Evolutionary conservation across 495 filamentous ascomycete genomes (phyloP), one percentile per base, ranked within the genome.

Genomic region (Penicillium riverlandense): DNA sequence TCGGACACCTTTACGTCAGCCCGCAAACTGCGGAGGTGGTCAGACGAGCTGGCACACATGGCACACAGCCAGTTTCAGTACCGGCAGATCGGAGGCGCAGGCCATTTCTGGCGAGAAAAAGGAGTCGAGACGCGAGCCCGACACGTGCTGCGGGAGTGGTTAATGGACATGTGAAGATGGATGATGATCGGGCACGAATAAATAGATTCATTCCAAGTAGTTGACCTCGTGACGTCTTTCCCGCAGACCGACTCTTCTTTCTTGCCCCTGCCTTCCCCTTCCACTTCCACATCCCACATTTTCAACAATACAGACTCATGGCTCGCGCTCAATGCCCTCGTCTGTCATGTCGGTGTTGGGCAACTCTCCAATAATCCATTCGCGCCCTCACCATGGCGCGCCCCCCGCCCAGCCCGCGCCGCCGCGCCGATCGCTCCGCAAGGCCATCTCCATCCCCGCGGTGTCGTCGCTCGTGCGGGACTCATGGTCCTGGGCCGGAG

Each of bases 71-170:
- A 48, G 29, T 84, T 83, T 44, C 58, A 60, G 6, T 69, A 62
- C 43, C 66, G 72, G 28, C 79, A 86, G 53, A 73, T 95, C 36
- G 59, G 64, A 13, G 77, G 77, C 6, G 90, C 84, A 8, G 87
- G 85, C 4, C 90, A 96, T 64, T 95, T 95, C 54, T 96, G 89
- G 88, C 58, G 69, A 15, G 85, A 91, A 52, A 55, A 73, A 6
- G 81, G 78, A 5, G 81, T 75, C n/a, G 66, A 76, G 53, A 49
- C 55, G 33, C 65, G 73, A 47, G 66, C 90, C 50, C 72, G 67
- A 53, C 52, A 50, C 28, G 50, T 54, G 11, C 44, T 81, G 13
- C 55, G 65, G 56, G 52, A 58, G 37, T 80, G 72, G 75, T 44
- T 69, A 46, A 50, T 42, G 22, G 22, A 22, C 22, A 22, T 22